Conservation (phyloP, 78 protist genomes). For the Dictyostelium purpureum region DNA sequence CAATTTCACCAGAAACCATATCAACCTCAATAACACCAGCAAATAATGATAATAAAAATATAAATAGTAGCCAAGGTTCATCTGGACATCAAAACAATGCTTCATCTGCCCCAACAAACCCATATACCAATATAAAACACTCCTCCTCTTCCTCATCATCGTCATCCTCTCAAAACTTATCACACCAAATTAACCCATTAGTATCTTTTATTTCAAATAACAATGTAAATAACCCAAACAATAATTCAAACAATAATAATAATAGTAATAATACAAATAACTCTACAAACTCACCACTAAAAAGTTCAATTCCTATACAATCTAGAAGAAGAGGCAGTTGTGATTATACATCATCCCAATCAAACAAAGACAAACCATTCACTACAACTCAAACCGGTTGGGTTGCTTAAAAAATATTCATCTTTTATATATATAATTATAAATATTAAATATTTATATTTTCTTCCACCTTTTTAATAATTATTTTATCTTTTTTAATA, state of each 20-base stretch:
- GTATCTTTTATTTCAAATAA: not conserved
- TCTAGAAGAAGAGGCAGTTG: conserved; percentile 71
- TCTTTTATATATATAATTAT: too few relatives aligned
- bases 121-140: not conserved
- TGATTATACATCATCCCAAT: conserved; percentile 23
- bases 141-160: not conserved
- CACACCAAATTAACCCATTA: not conserved
- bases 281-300: not conserved
- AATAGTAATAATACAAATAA: not conserved
- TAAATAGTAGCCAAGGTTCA: not conserved
- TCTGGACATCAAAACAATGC: not conserved
- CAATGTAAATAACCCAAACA: not conserved
- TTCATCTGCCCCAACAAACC: not conserved
- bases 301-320: not conserved
- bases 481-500: too few relatives aligned
- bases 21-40: not conserved
- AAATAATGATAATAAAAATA: not conserved
- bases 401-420: conserved; percentile 39
- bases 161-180: not conserved
- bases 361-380: not conserved
- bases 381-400: conserved; percentile 52
- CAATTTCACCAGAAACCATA: not conserved
- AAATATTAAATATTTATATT: too few relatives aligned
- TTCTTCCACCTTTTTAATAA: too few relatives aligned
- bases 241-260: not conserved